Evolutionary conservation across 192 early-diverging fungal species (phyloP).

Genomic region (Backusella tarrabulga): DNA sequence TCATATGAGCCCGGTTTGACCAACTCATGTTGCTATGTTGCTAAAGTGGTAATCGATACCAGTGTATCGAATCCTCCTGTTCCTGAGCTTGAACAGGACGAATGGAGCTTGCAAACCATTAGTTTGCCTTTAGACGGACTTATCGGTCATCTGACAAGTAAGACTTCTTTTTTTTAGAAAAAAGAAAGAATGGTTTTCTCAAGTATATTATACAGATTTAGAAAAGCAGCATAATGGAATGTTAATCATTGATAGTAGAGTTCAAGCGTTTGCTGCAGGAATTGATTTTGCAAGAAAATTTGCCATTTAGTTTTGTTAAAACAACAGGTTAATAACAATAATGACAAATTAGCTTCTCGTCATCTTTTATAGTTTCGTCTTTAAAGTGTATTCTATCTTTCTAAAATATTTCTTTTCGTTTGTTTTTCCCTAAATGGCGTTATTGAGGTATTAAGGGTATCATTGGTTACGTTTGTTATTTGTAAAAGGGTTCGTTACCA

Average conservation of each 20-base stretch:
- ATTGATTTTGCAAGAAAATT: background rate
- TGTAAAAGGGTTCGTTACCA: background rate
- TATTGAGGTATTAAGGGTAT: background rate
- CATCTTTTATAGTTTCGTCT: background rate
- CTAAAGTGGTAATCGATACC: background rate
- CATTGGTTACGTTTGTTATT: background rate
- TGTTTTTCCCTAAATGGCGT: background rate
- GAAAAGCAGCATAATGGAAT: background rate
- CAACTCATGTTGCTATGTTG: slow-evolving; percentile 10
- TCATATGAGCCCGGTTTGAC: slow-evolving; percentile 5
- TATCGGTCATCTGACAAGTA: background rate
- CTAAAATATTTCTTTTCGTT: background rate
- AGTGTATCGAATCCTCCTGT: background rate
- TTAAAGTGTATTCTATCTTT: background rate
- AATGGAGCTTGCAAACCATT: slow-evolving; percentile 10
- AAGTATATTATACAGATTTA: background rate
- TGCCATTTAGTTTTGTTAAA: background rate
- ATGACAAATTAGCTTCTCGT: too few relatives aligned
- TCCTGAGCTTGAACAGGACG: background rate
- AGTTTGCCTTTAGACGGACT: background rate
- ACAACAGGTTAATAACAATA: background rate
- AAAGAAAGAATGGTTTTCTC: background rate
- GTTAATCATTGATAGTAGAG: background rate
- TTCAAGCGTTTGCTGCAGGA: slow-evolving; percentile 8
- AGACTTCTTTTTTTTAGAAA: background rate